Percentiles rank a stretch among this genome's conserved stretches.
These are phyloP conservation scores for Begonia fuchsioides DNA, from an alignment of 306 rosid genomes.

Conservation along the genomic window DNA sequence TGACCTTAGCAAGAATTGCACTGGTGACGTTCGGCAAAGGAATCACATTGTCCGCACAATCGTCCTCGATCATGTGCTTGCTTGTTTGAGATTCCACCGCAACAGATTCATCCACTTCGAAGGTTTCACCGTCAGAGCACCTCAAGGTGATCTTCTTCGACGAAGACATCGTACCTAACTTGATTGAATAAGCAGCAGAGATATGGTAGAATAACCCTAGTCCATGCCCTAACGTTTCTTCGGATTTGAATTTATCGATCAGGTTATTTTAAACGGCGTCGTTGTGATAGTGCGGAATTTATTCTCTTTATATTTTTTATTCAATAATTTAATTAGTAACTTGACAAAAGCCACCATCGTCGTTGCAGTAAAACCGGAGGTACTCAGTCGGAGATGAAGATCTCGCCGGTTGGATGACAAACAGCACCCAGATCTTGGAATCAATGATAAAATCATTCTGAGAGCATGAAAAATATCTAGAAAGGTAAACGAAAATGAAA, in stretches of 20 bases:
- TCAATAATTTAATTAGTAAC: no score
- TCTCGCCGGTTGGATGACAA: no score
- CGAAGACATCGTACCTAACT: slow-evolving; percentile 3
- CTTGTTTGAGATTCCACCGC: slow-evolving; percentile 12
- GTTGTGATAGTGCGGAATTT: no score
- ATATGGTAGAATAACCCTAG: background rate
- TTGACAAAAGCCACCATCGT: no score
- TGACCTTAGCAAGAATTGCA: slow-evolving; percentile 12
- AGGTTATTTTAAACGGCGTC: no score
- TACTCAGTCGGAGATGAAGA: no score
- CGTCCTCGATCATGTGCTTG: slow-evolving; percentile 17
- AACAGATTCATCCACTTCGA: slow-evolving; percentile 15
- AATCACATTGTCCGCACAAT: slow-evolving; percentile 3
- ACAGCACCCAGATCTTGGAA: slow-evolving; percentile 6
- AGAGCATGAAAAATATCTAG: background rate
- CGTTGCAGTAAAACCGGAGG: no score
- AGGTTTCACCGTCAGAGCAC: slow-evolving; percentile 17
- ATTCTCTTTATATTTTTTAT: no score
- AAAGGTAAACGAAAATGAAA: background rate
- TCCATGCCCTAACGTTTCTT: slow-evolving; percentile 6
- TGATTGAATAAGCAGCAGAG: background rate
- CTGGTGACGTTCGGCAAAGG: slow-evolving; percentile 13
- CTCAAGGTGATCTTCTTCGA: slow-evolving; percentile 11
- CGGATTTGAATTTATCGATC: no score
- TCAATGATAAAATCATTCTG: slow-evolving; percentile 10